These are phyloP conservation scores for Alternaria arborescens DNA, from an alignment of 2,329 filamentous ascomycete genomes.

Conservation along the genomic window DNA sequence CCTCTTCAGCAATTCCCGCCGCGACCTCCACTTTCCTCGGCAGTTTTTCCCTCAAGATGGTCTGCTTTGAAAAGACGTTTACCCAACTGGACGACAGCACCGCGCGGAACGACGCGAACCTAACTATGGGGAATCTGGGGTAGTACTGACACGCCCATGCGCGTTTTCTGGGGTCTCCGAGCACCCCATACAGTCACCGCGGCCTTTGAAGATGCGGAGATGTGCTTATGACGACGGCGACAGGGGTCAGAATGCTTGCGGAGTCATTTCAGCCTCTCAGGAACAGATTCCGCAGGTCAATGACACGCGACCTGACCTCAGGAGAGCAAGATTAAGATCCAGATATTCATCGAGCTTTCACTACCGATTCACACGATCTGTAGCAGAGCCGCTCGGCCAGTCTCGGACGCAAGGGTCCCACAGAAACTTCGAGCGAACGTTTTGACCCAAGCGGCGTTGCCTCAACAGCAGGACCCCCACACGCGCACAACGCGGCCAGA, in stretches of 20 bases:
- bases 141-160: slow-evolving; percentile 11
- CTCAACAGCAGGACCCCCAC: slow-evolving; percentile 11
- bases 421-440: slow-evolving; percentile 27
- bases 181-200: slow-evolving; percentile 16
- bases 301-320: slow-evolving; percentile 1
- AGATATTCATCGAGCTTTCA: slow-evolving; percentile 3
- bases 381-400: slow-evolving; percentile 20
- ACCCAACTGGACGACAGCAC: slow-evolving; percentile 17
- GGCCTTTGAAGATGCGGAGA: slow-evolving; percentile 14
- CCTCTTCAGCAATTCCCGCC: slow-evolving; percentile 21
- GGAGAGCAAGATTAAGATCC: not conserved
- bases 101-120: slow-evolving; percentile 33
- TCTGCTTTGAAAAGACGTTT: slow-evolving; percentile 13
- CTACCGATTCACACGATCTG: slow-evolving; percentile 11
- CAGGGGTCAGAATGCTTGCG: not conserved
- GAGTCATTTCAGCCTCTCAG: not conserved
- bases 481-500: slow-evolving; percentile 4
- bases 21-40: slow-evolving; percentile 10
- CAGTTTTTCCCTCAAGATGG: slow-evolving; percentile 12
- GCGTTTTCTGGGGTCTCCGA: slow-evolving; percentile 21
- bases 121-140: slow-evolving; percentile 33
- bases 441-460: slow-evolving; percentile 10
- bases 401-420: slow-evolving; percentile 23
- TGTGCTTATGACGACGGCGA: not conserved
- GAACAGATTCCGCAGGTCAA: slow-evolving; percentile 5